A percentile compares a stretch with the other conserved stretches of the same genome.
Conservation (phyloP, 768 basidiomycete genomes). For the Leccinum boreale region DNA sequence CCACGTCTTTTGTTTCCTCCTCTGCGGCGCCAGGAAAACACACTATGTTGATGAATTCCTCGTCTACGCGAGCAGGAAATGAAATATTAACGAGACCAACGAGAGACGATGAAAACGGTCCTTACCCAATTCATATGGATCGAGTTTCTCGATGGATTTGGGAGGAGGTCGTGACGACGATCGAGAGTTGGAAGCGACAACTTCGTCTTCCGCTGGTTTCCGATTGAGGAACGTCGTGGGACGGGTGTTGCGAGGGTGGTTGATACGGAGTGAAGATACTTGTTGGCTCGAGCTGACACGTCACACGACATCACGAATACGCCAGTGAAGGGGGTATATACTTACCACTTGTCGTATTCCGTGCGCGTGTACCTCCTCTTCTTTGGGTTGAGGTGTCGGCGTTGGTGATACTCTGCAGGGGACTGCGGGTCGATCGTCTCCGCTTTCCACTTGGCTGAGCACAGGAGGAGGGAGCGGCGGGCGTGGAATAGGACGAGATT, state of each 20-base stretch:
- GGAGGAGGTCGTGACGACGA: not conserved
- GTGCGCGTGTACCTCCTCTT: not conserved
- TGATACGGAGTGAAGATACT: slow-evolving; percentile 20
- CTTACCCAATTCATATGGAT: slow-evolving; percentile 29
- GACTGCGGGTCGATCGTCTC: not conserved
- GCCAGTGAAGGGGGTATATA: not conserved
- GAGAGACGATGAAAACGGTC: not conserved
- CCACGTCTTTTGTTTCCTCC: not conserved
- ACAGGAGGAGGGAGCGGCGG: slow-evolving; percentile 1
- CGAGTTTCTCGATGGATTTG: slow-evolving; percentile 22
- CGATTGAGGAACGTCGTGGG: not conserved
- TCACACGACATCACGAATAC: not conserved
- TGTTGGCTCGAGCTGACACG: slow-evolving; percentile 5
- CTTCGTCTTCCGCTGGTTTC: not conserved
- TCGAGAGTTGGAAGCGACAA: not conserved
- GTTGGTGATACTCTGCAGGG: not conserved
- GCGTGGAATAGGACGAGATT: slow-evolving; percentile 25
- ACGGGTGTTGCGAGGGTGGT: slow-evolving; percentile 19
- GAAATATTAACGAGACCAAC: not conserved
- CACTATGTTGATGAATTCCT: slow-evolving; percentile 19
- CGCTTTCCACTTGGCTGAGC: not conserved
- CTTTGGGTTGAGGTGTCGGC: not conserved
- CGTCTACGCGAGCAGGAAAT: slow-evolving; percentile 12
- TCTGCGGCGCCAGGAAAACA: not conserved
- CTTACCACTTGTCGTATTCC: slow-evolving; percentile 4